phyloP scores from a whole-genome alignment of 352 stramenopile genomes.

The Phytophthora hybrid region DNA sequence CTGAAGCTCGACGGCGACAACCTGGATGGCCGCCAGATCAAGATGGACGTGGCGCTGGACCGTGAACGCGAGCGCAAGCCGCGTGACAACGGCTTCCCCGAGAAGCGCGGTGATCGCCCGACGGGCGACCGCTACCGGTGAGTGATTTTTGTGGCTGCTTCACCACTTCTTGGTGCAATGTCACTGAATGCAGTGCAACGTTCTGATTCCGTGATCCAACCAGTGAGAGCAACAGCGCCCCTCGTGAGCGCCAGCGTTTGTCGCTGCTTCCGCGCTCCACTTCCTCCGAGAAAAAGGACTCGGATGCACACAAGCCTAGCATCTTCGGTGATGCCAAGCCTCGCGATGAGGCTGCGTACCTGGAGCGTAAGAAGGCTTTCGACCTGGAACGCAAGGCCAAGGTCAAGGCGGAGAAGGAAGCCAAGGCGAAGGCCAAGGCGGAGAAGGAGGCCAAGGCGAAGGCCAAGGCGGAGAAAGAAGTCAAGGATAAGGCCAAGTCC shows the following conservation, averaged over 20 bases:
- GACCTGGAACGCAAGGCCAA: slow-evolving; percentile 45
- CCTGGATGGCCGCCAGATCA: slow-evolving; percentile 55
- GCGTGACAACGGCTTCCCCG: slow-evolving; percentile 56
- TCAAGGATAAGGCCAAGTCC: slow-evolving; percentile 31
- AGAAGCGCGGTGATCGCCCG: slow-evolving; percentile 61
- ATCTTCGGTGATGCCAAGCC: slow-evolving; percentile 91
- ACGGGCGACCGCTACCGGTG: slow-evolving; percentile 48
- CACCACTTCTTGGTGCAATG: background rate
- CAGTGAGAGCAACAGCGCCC: slow-evolving; percentile 39
- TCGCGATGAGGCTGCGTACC: slow-evolving; percentile 73
- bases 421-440: slow-evolving; percentile 26
- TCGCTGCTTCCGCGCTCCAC: slow-evolving; percentile 64
- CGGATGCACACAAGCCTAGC: slow-evolving; percentile 54
- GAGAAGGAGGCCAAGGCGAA: slow-evolving; percentile 10
- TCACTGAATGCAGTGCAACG: too few species aligned
- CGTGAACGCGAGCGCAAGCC: slow-evolving; percentile 57
- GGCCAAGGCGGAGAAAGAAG: slow-evolving; percentile 9
- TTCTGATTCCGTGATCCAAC: background rate
- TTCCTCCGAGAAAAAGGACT: slow-evolving; percentile 46
- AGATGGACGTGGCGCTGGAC: slow-evolving; percentile 77
- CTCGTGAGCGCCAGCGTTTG: slow-evolving; percentile 67
- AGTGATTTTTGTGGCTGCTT: slow-evolving; percentile 11
- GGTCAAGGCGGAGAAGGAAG: slow-evolving; percentile 38
- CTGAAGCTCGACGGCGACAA: slow-evolving; percentile 64
- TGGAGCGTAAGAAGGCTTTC: slow-evolving; percentile 68